Percentiles rank a stretch among this genome's conserved stretches.
phyloP scores from a whole-genome alignment of 2,329 filamentous ascomycete genomes.

The Trichoderma atrobrunneum region DNA sequence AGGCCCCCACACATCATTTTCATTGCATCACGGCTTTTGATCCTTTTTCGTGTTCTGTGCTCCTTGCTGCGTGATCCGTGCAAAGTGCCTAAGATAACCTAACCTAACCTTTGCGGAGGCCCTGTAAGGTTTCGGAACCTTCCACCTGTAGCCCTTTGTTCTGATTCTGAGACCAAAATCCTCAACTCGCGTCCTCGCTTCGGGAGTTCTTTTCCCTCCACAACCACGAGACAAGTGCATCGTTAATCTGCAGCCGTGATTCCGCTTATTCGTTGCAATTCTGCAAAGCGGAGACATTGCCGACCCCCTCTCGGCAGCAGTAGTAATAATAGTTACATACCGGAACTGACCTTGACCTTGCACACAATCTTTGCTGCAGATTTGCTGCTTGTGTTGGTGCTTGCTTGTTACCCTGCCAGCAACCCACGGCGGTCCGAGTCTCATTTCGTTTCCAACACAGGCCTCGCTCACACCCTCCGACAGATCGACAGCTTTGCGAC shows the following conservation, averaged over 20 bases:
- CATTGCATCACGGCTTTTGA: slow-evolving; percentile 6
- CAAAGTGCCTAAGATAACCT: background rate
- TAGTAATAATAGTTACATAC: background rate
- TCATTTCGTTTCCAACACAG: slow-evolving; percentile 8
- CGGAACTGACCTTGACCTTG: background rate
- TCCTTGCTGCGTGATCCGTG: background rate
- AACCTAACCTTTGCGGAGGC: background rate
- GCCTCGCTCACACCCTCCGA: background rate
- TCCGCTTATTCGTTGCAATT: slow-evolving; percentile 5
- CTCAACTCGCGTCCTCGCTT: background rate
- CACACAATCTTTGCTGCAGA: slow-evolving; percentile 12
- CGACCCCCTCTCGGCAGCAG: slow-evolving; percentile 11
- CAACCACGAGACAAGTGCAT: background rate
- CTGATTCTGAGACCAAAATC: background rate
- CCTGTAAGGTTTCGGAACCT: background rate
- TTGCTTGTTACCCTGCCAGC: slow-evolving; percentile 17
- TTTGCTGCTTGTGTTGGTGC: background rate
- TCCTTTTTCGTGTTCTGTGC: background rate
- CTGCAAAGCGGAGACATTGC: slow-evolving; percentile 18
- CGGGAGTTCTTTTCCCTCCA: background rate
- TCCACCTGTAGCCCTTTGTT: background rate
- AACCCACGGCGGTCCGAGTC: slow-evolving; percentile 8
- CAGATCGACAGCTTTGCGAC: background rate
- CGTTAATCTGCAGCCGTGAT: slow-evolving; percentile 1
- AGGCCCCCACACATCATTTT: background rate